These are phyloP conservation scores for Dactylellina sp. DNA, from an alignment of 2,329 filamentous ascomycete genomes.

Conservation along the genomic window DNA sequence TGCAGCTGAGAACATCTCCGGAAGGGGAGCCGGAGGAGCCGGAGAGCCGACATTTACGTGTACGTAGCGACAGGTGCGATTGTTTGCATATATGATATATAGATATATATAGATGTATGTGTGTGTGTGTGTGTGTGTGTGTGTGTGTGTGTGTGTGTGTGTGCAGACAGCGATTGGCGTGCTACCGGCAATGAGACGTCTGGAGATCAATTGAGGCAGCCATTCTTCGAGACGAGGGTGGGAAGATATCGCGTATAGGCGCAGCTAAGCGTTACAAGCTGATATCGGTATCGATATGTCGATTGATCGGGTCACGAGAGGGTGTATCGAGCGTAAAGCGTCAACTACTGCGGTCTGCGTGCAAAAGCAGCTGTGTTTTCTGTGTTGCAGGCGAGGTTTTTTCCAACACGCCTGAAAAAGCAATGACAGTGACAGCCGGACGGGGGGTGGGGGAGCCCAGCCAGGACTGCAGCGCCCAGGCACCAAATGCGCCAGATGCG, in stretches of 20 bases:
- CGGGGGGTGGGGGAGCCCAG: too few relatives aligned
- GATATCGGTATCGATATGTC: background rate
- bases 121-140: too few relatives aligned
- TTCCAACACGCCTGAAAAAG: background rate
- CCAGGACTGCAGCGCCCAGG: too few relatives aligned
- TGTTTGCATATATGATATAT: too few relatives aligned
- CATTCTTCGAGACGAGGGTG: constrained; percentile 12
- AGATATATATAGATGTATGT: too few relatives aligned
- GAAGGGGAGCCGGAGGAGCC: constrained; percentile 13
- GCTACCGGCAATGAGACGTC: constrained; percentile 25
- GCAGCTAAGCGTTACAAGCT: constrained; percentile 25
- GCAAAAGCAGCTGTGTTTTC: too few relatives aligned
- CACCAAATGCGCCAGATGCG: too few relatives aligned
- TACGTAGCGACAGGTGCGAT: background rate
- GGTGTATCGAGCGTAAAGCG: background rate
- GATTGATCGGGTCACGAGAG: background rate
- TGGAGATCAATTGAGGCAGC: background rate
- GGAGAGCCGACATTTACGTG: constrained; percentile 9
- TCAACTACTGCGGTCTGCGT: too few relatives aligned
- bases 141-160: too few relatives aligned
- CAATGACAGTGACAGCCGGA: too few relatives aligned
- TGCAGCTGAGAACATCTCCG: constrained; percentile 1
- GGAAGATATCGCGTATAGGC: constrained; percentile 1
- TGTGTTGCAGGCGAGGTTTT: constrained; percentile 8
- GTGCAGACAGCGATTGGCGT: too few relatives aligned